These are phyloP conservation scores for Hericium rajendrae DNA, from an alignment of 768 basidiomycete species.

Conservation along the genomic window DNA sequence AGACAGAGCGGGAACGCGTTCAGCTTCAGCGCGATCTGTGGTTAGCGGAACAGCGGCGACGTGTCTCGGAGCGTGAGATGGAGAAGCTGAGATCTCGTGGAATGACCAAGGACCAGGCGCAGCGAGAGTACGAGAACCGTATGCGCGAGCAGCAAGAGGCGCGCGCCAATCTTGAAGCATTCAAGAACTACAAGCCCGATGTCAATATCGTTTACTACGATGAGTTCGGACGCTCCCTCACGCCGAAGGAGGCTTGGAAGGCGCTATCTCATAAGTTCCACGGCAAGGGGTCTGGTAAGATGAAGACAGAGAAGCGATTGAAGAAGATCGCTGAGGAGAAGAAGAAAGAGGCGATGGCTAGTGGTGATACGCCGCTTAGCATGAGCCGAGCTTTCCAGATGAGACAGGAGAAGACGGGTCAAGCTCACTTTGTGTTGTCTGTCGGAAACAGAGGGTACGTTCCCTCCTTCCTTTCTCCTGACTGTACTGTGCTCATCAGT, in stretches of 20 bases:
- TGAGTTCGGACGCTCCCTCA: conserved; percentile 82
- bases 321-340: conserved; percentile 98
- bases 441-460: conserved; percentile 87
- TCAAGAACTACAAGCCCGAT: conserved; percentile 94
- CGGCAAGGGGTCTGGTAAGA: conserved; percentile 92
- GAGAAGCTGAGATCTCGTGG: conserved; percentile 73
- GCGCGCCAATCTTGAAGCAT: conserved; percentile 67
- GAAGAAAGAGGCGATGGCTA: conserved; percentile 88
- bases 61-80: conserved; percentile 68
- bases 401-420: conserved; percentile 87
- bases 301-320: conserved; percentile 93
- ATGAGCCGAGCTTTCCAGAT: conserved; percentile 93
- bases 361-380: conserved; percentile 90
- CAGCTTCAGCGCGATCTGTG: conserved; percentile 84
- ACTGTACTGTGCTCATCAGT: neutral
- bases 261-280: conserved; percentile 97
- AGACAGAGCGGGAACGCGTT: conserved; percentile 64
- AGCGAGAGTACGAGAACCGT: conserved; percentile 91
- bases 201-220: conserved; percentile 95
- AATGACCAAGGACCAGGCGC: conserved; percentile 81
- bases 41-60: conserved; percentile 76
- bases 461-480: neutral
- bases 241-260: conserved; percentile 98
- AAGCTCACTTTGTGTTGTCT: conserved; percentile 92
- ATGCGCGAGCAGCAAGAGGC: conserved; percentile 88